Base-by-base conservation (phyloP, 148 eudicot species). In the Simmondsia chinensis region DNA sequence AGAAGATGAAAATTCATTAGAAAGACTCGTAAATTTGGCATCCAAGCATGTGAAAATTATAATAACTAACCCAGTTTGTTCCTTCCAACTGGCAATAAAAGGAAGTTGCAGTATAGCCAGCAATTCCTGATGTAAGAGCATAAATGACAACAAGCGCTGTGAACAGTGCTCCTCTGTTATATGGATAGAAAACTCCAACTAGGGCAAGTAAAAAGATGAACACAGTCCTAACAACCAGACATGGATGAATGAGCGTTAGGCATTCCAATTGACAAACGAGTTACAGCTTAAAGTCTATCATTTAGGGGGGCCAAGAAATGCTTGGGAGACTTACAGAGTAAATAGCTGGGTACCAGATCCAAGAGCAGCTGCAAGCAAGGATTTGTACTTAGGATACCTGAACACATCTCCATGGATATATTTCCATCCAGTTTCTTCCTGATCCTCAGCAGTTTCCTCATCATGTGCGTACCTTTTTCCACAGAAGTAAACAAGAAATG, bases 341-440 rank as follows among this genome's bases (percentile, higher is more conserved):
- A 82, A 82, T 5, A 82, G 61, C 72, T 82, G 91, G 18, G 85
- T 71, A 42, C 91, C 91, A 56, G 77, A 70, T 26, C 91, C 84
- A 50, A 82, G 76, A 43, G 82, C 63, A 19, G 91, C 91, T 59
- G 91, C 79, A 44, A 82, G 66, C 26, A 82, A 17, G 2, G 91
- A 77, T 61, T 82, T 72, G 66, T 61, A 55, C 54, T 74, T 74
- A 0, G 91, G 91, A 39, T 60, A 82, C 71, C 91, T 72, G 60
- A 82, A 82, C 25, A 77, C 91, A 56, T 82, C 85, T 32, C 91
- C 85, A 48, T 82, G 91, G 27, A 82, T 77, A 48, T 77, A 82
- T 50, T 77, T 82, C 91, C 91, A 82, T 25, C 91, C 85, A 40
- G 85, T 65, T 74, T 82, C 91, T 70, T 77, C 85, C 68, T 82